Base-by-base conservation (phyloP, 2,329 filamentous ascomycete genomes). In the Talaromyces albobiverticillius region DNA sequence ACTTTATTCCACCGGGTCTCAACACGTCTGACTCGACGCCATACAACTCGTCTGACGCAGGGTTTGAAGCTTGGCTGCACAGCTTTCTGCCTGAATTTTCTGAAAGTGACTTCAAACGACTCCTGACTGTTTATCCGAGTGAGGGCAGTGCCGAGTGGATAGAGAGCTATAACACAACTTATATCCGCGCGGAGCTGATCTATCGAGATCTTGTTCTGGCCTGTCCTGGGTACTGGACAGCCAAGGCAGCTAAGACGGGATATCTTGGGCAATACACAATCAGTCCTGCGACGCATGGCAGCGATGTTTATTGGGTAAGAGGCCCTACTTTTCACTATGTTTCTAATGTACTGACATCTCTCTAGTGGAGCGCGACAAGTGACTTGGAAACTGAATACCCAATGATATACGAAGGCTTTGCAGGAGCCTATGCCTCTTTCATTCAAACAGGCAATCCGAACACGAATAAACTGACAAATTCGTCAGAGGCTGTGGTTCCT, bases 221-320 rank as follows among this genome's bases (percentile, higher is more conserved):
- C 0, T 86, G 83, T 64, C 83, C 83, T 0, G 77, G 77, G 2
- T 80, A 79, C 57, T 86, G 82, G 83, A 72, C 81, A 57, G 73
- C 79, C 0, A 66, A 67, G 2, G 71, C 73, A 2, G 77, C 80
- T 1, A 63, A 66, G 1, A 71, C 71, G 1, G 74, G 79, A 2
- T 86, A 79, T 70, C 34, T 85, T 20, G 78, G 79, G 2, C 81
- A 86, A 64, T 86, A 86, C 60, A 81, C 78, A 0, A 84, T 85
- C 50, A 62, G 70, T 6, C 83, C 83, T 0, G 82, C 83, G 0
- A 81, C 75, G 55, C 83, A 86, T 64, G 83, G 77, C 0, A 79
- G 75, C 54, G 83, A 86, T 64, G 80, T 78, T 4, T 73, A 75
- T 42, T 85, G 80, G 64, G 79, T 82, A 63, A 60, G 74, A 18